Evolutionary conservation across 306 rosid species (phyloP).

Genomic region (Vachellia pachyceras): DNA sequence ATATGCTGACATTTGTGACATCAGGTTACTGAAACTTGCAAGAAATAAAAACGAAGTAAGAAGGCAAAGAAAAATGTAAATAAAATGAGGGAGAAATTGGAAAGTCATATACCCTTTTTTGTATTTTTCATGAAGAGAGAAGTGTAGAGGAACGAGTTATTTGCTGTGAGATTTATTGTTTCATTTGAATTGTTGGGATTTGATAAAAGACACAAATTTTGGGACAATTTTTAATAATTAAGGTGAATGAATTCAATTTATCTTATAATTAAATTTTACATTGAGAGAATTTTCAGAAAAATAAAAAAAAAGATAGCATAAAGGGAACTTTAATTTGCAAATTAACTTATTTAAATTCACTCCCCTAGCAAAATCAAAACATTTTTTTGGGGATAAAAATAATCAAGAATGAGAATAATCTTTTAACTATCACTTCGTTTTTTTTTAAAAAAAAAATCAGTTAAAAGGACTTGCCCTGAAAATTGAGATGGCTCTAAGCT

Average conservation of each 20-base stretch:
- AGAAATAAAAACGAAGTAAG: background rate
- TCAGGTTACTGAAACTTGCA: background rate
- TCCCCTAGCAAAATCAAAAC: background rate
- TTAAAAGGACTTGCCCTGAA: background rate
- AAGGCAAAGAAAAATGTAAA: too few relatives aligned
- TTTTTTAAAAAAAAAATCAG: background rate
- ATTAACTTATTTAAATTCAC: background rate
- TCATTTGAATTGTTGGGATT: background rate
- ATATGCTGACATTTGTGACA: background rate
- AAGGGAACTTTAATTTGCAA: too few relatives aligned
- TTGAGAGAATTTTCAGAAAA: background rate
- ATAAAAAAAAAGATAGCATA: too few relatives aligned
- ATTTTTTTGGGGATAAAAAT: too few relatives aligned
- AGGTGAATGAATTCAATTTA: background rate
- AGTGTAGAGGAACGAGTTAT: background rate
- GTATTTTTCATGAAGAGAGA: background rate
- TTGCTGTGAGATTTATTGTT: background rate
- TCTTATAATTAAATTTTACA: background rate
- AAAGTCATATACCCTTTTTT: too few relatives aligned
- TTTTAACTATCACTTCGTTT: too few relatives aligned
- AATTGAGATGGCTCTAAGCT: background rate
- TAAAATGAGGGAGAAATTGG: too few relatives aligned
- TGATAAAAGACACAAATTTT: background rate
- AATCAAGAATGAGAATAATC: background rate
- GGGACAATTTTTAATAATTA: too few relatives aligned